Conservation (phyloP, 345 rosid species). For the Draba incana region DNA sequence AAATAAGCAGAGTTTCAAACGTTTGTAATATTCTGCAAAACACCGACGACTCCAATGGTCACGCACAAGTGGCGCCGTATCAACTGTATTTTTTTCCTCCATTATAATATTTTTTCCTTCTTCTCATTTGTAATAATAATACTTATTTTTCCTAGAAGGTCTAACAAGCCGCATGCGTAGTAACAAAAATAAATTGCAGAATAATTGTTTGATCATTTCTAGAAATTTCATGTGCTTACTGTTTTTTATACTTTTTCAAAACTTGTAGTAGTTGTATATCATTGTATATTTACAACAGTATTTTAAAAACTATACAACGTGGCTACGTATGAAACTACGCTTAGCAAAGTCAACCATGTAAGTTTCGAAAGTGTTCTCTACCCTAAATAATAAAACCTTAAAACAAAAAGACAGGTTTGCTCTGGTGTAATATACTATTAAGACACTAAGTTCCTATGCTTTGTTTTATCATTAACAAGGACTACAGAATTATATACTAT, state of each 20-base stretch:
- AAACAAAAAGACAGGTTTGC: neutral
- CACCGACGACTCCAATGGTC: conserved; percentile 32
- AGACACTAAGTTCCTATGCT: neutral
- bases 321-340: conserved; percentile 25
- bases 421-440: neutral
- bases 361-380: neutral
- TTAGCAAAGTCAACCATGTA: conserved; percentile 32
- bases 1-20: conserved; percentile 15
- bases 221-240: conserved; percentile 32
- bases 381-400: neutral
- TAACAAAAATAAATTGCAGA: neutral
- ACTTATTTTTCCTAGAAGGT: conserved; percentile 5
- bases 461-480: neutral
- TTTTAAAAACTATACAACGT: conserved; percentile 12
- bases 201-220: conserved; percentile 23
- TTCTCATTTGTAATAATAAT: neutral
- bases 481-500: neutral
- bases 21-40: conserved; percentile 13
- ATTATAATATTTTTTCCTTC: neutral
- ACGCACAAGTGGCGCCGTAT: conserved; percentile 36
- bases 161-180: conserved; percentile 22
- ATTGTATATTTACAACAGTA: neutral
- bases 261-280: conserved; percentile 2
- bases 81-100: conserved; percentile 12
- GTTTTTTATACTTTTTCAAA: conserved; percentile 2